phyloP scores from a whole-genome alignment of 163 green algal genomes.

The Volvox carteri region DNA sequence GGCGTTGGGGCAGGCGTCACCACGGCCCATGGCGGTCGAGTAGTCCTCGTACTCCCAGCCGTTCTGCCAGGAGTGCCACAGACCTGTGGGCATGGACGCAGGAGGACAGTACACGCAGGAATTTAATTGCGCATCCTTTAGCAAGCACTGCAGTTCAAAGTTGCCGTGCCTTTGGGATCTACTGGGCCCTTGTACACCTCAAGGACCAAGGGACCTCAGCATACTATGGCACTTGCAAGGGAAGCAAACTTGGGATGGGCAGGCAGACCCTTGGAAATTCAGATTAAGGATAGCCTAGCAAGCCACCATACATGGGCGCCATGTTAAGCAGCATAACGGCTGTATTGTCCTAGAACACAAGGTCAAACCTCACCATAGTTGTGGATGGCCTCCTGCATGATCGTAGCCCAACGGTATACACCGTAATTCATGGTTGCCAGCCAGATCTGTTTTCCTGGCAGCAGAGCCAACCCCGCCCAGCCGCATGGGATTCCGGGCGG shows the following conservation, averaged over 20 bases:
- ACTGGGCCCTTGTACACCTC: too few species aligned
- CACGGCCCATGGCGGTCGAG: conserved; percentile 31
- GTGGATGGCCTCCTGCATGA: conserved; percentile 29
- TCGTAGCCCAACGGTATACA: conserved; percentile 2
- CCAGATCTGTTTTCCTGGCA: conserved; percentile 41
- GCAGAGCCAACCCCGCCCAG: conserved; percentile 31
- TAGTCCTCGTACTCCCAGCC: conserved; percentile 27
- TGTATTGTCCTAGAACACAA: background rate
- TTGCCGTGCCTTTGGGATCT: too few species aligned
- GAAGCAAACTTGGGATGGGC: background rate
- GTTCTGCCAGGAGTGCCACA: background rate
- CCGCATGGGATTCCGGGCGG: background rate
- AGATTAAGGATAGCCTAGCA: background rate
- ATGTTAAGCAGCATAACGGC: background rate
- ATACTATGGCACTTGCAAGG: background rate
- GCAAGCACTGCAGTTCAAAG: too few species aligned
- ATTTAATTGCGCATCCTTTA: too few species aligned
- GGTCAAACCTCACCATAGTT: conserved; percentile 1
- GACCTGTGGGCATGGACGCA: background rate
- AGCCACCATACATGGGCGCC: background rate
- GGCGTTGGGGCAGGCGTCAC: conserved; percentile 33
- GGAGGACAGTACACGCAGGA: background rate
- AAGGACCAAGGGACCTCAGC: too few species aligned
- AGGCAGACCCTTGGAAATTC: background rate
- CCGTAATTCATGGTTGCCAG: background rate